Base-by-base conservation (phyloP, 2,329 filamentous ascomycete genomes). In the Truncatella angustata region DNA sequence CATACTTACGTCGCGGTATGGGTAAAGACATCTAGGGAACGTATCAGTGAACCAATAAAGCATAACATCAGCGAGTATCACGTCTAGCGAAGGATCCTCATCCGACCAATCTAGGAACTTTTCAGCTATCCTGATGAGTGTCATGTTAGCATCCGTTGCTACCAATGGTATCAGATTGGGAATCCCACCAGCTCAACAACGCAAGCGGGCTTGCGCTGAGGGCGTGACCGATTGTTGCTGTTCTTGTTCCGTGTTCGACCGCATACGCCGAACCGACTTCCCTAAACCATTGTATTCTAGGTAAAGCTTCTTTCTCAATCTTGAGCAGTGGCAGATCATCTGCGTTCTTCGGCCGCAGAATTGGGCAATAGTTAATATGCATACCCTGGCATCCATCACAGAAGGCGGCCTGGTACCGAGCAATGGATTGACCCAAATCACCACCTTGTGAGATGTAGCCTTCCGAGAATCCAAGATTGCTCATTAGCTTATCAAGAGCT, bases 391-490 rank as follows among this genome's bases (percentile, higher is more conserved):
- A 82, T 42, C 73, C 70, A 0, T 71, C 60, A 43, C 73, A 72
- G 1, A 61, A 64, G 0, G 64, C 67, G 4, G 71, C 73, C 40
- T 83, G 60, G 0, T 71, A 56, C 11, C 77, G 35, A 64, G 72
- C 65, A 4, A 82, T 52, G 23, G 70, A 63, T 39, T 70, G 72
- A 2, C 80, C 78, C 2, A 85, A 67, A 57, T 86, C 82, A 3
- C 82, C 82, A 9, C 82, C 82, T 61, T 84, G 80, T 0, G 72
- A 71, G 6, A 82, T 62, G 55, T 85, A 85, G 2, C 75, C 76
- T 9, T n/a, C 20, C 1, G 56, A 54, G 0, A 84, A 81, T 0
- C 81, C 82, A 3, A 85, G 70, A 0, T 69, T 69, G 2, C 76
- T 54, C 73, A 85, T 79, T 2, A 84, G 57, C 20, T 73, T 69